Evolutionary conservation across 768 basidiomycete species (phyloP).

Genomic region (Hemileccinum impolitum): DNA sequence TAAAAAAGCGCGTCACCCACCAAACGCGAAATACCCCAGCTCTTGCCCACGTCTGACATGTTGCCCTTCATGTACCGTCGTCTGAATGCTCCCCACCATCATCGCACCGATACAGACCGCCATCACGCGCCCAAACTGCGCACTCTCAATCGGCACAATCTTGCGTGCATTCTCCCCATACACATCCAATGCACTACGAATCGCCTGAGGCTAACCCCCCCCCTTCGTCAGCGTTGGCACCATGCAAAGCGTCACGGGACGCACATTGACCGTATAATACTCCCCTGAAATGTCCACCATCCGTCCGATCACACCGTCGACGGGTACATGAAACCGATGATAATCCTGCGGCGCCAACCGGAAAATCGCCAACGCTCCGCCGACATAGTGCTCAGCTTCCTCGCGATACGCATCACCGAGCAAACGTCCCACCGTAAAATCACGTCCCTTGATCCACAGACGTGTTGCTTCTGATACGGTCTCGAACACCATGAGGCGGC

Average conservation of each 20-base stretch:
- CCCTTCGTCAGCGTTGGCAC: background rate
- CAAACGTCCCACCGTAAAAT: slow-evolving; percentile 78
- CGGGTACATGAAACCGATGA: slow-evolving; percentile 88
- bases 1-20: slow-evolving; percentile 39
- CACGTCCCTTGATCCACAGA: slow-evolving; percentile 96
- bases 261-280: slow-evolving; percentile 93
- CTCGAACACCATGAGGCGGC: slow-evolving; percentile 93
- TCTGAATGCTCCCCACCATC: slow-evolving; percentile 92
- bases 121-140: slow-evolving; percentile 89
- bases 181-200: slow-evolving; percentile 85
- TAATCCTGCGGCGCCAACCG: slow-evolving; percentile 93
- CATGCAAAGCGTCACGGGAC: slow-evolving; percentile 35
- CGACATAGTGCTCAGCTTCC: slow-evolving; percentile 66
- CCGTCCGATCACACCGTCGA: slow-evolving; percentile 78
- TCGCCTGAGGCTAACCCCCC: slow-evolving; percentile 74
- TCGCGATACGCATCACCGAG: slow-evolving; percentile 76
- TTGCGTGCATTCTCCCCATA: slow-evolving; percentile 94
- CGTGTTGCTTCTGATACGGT: slow-evolving; percentile 80
- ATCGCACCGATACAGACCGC: slow-evolving; percentile 90
- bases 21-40: slow-evolving; percentile 94
- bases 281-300: slow-evolving; percentile 86
- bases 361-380: slow-evolving; percentile 87
- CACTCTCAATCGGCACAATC: slow-evolving; percentile 88
- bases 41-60: slow-evolving; percentile 81
- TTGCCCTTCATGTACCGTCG: slow-evolving; percentile 84